Base-by-base conservation (phyloP, 257 asterid species). In the Nicotiana tabacum region DNA sequence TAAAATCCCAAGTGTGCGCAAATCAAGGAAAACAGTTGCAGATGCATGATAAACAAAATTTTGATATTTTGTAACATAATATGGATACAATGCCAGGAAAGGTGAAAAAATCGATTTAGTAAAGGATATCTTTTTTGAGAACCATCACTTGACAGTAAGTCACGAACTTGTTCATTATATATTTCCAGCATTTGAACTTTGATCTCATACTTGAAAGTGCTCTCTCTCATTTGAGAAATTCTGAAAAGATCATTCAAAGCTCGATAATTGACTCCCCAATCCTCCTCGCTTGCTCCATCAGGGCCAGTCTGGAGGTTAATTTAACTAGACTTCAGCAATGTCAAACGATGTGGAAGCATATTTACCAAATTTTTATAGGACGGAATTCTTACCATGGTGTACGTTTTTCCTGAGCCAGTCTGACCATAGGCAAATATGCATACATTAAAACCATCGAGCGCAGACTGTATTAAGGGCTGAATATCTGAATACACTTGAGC, bases 141-240 rank as follows among this genome's bases (percentile, higher is more conserved):
- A 57, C 87, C 89, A 65, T 94, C 97, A 72, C 27, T 90, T 57
- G 98, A 83, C 37, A 94, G 91, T 89, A 96, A 87, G 85, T 96
- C 99, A n/a, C 99, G 98, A 32, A 96, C 97, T 91, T 93, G 98
- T 87, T 96, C 98, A 48, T 96, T 96, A 70, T 96, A 96, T 87
- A 94, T 93, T 82, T 96, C 99, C 77, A 96, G 96, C 97, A 96
- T 96, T 85, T 96, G 99, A 68, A 89, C 98, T n/a, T 92, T 86
- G 60, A 96, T 87, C 83, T 96, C 96, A 70, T 96, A 96, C 17
- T 88, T 86, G 67, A 77, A 91, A 80, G 85, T 84, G 87, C 89
- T 82, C 82, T 83, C 87, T 82, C 98, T 87, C 74, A 82, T 82
- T 85, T 91, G 96, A 53, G 98, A 92, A 77, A 93, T 92, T 70